Evolutionary conservation across 352 stramenopile species (phyloP), one percentile per base, ranked within the genome.

Genomic region (Phytophthora megakarya): DNA sequence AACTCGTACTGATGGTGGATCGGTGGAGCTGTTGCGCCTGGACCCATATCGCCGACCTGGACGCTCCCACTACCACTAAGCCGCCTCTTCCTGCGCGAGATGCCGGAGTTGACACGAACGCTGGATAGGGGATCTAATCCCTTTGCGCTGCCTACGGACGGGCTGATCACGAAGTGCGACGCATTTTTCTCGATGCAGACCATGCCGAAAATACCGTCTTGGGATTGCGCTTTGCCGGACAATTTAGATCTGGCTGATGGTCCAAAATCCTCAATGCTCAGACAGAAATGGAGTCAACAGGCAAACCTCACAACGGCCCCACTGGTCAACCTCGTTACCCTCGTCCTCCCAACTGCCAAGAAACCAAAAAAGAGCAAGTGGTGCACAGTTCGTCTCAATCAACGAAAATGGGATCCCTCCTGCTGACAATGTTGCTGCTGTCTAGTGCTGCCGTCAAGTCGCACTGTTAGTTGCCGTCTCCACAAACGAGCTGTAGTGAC

Each of bases 1-100:
- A 55, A 57, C 57, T 84, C 80, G 43, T 89, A 92, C 28, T 83
- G 73, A 19, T 78, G 72, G 35, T 92, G 76, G 32, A 89, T 63
- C 7, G 75, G 57, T 15, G 68, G 74, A 25, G 72, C 48, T 3
- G 63, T 65, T 16, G 59, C 65, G 5, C 48, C 35, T 5, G 38
- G 55, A 54, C 43, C 57, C 63, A 73, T 76, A 21, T 7, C 63
- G 23, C 18, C 39, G 23, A 53, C 37, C 22, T 49, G 43, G 19
- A 50, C 26, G 50, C 50, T 48, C 9, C 42, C 42, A 30, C 25
- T 63, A 19, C 22, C 43, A 23, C 56, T 65, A n/a, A 76, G 54
- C 19, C 51, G 28, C 47, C 63, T 56, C 59, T 76, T 76, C 45
- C 40, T 65, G 38, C 37, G 48, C n/a, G 28, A 55, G n/a, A 61